Base-by-base conservation (phyloP, 495 filamentous ascomycete species). In the Neurospora discreta region DNA sequence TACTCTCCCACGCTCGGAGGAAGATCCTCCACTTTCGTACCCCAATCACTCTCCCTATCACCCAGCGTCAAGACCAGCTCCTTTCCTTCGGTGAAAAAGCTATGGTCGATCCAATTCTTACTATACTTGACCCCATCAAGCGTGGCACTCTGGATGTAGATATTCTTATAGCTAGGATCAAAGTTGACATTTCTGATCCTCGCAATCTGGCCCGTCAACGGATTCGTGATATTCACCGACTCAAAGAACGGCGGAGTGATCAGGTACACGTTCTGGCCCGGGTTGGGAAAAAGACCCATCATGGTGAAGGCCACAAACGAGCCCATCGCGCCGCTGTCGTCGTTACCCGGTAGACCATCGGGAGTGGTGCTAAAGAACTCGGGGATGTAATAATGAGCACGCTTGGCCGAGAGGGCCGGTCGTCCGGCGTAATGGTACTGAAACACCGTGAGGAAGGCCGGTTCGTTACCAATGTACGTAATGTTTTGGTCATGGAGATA, bases 251-350 rank as follows among this genome's bases (percentile, higher is more conserved):
- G 89, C 5, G 89, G 82, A 8, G 81, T 90, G 69, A 93, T 91
- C 8, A 94, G 82, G 71, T 94, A 93, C 0, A 93, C 90, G 75
- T 92, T 80, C 75, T 93, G 90, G 6, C 91, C 91, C 1, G 90
- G 88, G 33, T 91, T 90, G 0, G 91, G 91, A 79, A 91, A 94
- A 0, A 93, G 78, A 3, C 91, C 91, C 77, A 92, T 86, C 89
- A 91, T 92, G 68, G 87, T 84, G 23, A 92, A 86, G 2, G 88
- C 89, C 1, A 89, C 81, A 73, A 92, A 93, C 5, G 88, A 86
- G 15, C 90, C 91, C 89, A 92, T 91, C 0, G 90, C 89, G 6
- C 90, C 90, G 65, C 84, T 87, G 76, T 92, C 90, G 71, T 93
- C 90, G 76, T 92, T 93, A 0, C 90, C 90, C 0, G 91, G 90